Evolutionary conservation across 306 rosid genomes (phyloP).

Genomic region (Inga laurina): DNA sequence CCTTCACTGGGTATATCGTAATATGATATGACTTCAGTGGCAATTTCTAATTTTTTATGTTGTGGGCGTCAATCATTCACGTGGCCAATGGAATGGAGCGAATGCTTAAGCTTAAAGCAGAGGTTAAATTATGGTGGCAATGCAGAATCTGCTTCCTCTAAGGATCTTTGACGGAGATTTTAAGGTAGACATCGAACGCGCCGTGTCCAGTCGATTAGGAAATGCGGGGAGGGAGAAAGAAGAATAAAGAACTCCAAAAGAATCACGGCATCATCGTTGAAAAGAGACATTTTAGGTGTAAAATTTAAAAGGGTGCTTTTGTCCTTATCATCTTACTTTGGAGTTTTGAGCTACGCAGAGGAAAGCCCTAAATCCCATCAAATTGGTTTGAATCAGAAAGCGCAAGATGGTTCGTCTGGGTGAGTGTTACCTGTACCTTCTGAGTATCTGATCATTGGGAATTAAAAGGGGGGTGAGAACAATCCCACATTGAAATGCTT

Average conservation of each 20-base stretch:
- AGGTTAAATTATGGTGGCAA: conserved; percentile 9
- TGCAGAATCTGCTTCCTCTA: conserved; percentile 35
- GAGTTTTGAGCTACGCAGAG: neutral
- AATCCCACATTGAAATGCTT: neutral
- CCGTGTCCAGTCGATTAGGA: conserved; percentile 36
- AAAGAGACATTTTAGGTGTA: conserved; percentile 36
- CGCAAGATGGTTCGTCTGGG: neutral
- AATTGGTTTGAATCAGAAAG: neutral
- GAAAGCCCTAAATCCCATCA: neutral
- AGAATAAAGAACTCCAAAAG: conserved; percentile 30
- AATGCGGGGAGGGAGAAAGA: conserved; percentile 13
- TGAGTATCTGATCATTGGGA: neutral
- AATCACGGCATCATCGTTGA: conserved; percentile 31
- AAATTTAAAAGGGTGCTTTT: neutral
- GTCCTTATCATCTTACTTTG: neutral
- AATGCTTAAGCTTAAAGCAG: conserved; percentile 20
- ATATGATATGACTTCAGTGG: neutral
- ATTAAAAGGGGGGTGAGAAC: neutral
- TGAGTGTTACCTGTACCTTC: neutral
- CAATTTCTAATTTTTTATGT: neutral
- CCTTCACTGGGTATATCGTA: neutral
- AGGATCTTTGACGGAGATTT: conserved; percentile 37
- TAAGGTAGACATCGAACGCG: conserved; percentile 26
- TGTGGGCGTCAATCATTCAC: neutral
- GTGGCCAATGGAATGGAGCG: neutral